phyloP scores from a whole-genome alignment of 164 flowering plant genomes.

The Vitis cinerea region DNA sequence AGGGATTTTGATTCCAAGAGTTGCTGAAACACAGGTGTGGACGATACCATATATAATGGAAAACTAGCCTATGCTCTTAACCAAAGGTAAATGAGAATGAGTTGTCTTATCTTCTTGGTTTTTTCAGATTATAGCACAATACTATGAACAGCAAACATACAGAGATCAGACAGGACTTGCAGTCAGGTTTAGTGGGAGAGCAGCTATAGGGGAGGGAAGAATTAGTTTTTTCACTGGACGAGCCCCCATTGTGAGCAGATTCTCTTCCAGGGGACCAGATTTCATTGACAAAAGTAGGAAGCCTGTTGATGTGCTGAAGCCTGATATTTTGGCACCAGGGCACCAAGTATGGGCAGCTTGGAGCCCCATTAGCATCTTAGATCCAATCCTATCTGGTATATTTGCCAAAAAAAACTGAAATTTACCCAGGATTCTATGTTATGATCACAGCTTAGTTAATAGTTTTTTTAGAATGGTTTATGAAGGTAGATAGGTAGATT shows the following conservation, averaged over 20 bases:
- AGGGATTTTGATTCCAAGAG: slow-evolving; percentile 75
- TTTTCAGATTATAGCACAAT: slow-evolving; percentile 50
- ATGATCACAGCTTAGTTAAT: too few relatives aligned
- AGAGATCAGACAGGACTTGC: slow-evolving; percentile 43
- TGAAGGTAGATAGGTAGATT: too few relatives aligned
- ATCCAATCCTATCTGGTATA: slow-evolving; percentile 63
- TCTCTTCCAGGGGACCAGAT: slow-evolving; percentile 93
- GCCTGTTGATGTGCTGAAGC: slow-evolving; percentile 76
- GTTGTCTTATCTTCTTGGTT: neutral
- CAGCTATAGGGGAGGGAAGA: slow-evolving; percentile 80
- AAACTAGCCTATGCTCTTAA: neutral
- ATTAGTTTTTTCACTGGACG: slow-evolving; percentile 47
- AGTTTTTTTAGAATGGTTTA: too few relatives aligned
- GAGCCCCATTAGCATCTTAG: slow-evolving; percentile 74
- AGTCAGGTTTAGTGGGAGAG: slow-evolving; percentile 45
- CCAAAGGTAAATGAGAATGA: too few relatives aligned
- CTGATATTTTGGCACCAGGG: slow-evolving; percentile 92
- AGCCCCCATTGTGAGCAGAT: slow-evolving; percentile 84
- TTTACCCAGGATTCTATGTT: too few relatives aligned
- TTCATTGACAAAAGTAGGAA: slow-evolving; percentile 42
- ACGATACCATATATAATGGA: neutral
- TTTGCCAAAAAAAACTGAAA: too few relatives aligned
- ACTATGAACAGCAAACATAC: slow-evolving; percentile 57
- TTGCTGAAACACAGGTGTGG: slow-evolving; percentile 58
- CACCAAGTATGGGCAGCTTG: slow-evolving; percentile 94